Evolutionary conservation across 306 rosid species (phyloP).

Genomic region (Quercus glauca): DNA sequence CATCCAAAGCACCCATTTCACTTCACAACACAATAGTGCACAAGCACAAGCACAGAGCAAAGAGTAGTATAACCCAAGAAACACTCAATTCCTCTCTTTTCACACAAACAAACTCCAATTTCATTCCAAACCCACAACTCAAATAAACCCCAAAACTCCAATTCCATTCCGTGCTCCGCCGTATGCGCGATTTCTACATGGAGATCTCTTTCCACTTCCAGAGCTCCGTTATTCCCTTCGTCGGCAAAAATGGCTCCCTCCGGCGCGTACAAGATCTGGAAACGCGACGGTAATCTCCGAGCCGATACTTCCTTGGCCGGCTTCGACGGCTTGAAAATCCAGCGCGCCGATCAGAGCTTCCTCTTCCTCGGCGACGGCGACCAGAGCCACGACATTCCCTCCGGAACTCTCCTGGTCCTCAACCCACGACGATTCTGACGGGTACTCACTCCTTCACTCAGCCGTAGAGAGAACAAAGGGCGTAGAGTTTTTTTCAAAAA

Average conservation of each 20-base stretch:
- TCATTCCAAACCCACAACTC: too few species aligned
- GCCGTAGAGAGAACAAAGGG: too few species aligned
- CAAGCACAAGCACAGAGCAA: too few species aligned
- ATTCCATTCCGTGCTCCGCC: conserved; percentile 85
- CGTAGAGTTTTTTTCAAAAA: too few species aligned
- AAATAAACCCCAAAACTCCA: too few species aligned
- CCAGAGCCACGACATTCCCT: conserved; percentile 36
- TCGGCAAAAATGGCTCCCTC: conserved; percentile 89
- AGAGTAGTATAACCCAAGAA: too few species aligned
- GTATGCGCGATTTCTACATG: conserved; percentile 97
- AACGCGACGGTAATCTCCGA: conserved; percentile 84
- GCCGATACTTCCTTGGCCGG: conserved; percentile 88
- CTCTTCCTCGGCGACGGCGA: conserved; percentile 92
- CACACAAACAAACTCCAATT: too few species aligned
- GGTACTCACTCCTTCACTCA: too few species aligned
- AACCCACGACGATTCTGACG: conserved; percentile 51
- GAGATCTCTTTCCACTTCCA: conserved; percentile 91
- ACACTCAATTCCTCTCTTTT: too few species aligned
- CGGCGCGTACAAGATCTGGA: conserved; percentile 90
- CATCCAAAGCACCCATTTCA: too few species aligned
- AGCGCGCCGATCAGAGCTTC: conserved; percentile 94
- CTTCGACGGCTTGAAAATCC: conserved; percentile 89
- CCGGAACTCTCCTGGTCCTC: conserved; percentile 66
- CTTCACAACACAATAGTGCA: too few species aligned
- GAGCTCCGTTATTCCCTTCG: conserved; percentile 94